phyloP scores from a whole-genome alignment of 192 early-diverging fungal species.

The Linnemannia hyalina region DNA sequence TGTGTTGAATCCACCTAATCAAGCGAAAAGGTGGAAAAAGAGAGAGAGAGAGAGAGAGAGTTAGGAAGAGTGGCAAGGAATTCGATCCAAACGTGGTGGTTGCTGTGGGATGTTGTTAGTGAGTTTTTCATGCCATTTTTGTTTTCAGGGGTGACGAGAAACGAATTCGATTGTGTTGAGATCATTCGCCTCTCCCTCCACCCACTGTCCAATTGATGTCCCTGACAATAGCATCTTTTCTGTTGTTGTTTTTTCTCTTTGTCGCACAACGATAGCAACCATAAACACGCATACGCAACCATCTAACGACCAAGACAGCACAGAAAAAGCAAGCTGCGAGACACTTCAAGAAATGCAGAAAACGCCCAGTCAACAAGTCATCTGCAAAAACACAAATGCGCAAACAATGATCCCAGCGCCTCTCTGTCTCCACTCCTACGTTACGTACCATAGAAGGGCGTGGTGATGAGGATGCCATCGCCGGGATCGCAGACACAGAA shows the following conservation, averaged over 20 bases:
- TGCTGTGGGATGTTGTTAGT: background rate
- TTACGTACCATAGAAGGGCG: conserved; percentile 77
- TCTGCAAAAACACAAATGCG: background rate
- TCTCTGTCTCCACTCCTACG: background rate
- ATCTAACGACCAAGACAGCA: background rate
- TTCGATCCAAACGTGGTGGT: background rate
- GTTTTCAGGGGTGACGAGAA: background rate
- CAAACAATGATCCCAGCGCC: background rate
- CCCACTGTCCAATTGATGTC: background rate
- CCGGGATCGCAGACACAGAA: conserved; percentile 76
- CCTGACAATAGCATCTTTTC: background rate
- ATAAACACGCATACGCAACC: background rate
- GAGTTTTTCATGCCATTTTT: background rate
- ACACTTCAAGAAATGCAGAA: too few species aligned
- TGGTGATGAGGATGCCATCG: conserved; percentile 80
- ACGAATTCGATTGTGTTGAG: background rate
- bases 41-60: background rate
- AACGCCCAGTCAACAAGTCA: background rate
- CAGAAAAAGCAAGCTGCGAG: background rate
- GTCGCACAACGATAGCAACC: background rate
- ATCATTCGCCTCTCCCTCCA: background rate
- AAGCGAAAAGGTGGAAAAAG: background rate
- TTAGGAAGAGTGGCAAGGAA: background rate
- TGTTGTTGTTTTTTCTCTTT: background rate
- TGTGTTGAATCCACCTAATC: conserved; percentile 67